phyloP scores from a whole-genome alignment of 1,139 yeast genomes.

The Debaryomyces coudertii region DNA sequence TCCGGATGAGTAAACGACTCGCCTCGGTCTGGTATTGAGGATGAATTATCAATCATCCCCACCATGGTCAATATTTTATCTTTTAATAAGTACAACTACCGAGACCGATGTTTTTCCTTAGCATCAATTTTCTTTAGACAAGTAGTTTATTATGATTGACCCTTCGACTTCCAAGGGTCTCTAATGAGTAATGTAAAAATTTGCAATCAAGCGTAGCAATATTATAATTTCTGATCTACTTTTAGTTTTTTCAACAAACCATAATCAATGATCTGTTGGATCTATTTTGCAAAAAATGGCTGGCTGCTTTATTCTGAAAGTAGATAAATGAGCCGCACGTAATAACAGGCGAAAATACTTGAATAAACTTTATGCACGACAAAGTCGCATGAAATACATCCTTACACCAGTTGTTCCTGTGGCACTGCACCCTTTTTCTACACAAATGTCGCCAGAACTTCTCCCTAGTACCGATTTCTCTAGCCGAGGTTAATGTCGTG shows the following conservation, averaged over 20 bases:
- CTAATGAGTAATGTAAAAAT: background rate
- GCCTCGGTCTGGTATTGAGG: background rate
- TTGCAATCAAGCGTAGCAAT: background rate
- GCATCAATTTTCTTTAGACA: background rate
- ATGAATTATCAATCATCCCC: constrained; percentile 1
- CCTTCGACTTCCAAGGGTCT: background rate
- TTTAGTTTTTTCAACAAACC: background rate
- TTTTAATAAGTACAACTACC: background rate
- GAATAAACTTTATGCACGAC: background rate
- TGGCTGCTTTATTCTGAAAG: constrained; percentile 8
- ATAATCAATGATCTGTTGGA: constrained; percentile 2
- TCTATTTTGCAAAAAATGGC: constrained; percentile 6
- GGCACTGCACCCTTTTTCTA: background rate
- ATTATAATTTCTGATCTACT: background rate
- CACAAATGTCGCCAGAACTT: background rate
- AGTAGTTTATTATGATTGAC: background rate
- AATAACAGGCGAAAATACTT: background rate
- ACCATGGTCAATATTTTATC: background rate
- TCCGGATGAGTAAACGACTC: background rate
- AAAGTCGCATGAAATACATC: background rate
- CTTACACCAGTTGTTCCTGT: background rate
- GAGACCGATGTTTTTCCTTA: background rate
- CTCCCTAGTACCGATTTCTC: too few relatives aligned
- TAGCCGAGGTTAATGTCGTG: background rate
- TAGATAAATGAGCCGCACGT: constrained; percentile 3